These are phyloP conservation scores for Verticillium albo-atrum DNA, from an alignment of 2,329 filamentous ascomycete genomes.

Conservation along the genomic window DNA sequence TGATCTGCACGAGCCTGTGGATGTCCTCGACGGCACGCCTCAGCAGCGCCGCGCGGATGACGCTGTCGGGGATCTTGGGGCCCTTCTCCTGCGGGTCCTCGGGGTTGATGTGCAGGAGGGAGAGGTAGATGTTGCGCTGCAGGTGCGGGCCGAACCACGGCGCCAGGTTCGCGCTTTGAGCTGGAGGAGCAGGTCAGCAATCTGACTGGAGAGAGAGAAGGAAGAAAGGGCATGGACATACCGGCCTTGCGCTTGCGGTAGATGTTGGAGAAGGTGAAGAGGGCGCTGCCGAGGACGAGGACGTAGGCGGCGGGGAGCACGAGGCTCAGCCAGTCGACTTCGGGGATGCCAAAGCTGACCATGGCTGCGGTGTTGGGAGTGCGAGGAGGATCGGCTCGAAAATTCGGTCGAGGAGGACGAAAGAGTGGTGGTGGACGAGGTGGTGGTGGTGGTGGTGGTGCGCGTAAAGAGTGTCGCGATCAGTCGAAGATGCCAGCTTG, in stretches of 20 bases:
- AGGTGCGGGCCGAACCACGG: constrained; percentile 93
- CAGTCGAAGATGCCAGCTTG: neutral
- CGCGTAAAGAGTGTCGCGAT: neutral
- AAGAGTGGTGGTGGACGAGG: too few species aligned
- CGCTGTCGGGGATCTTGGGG: constrained; percentile 70
- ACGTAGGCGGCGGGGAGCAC: constrained; percentile 87
- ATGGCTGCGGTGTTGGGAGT: constrained; percentile 29
- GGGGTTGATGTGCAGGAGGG: constrained; percentile 75
- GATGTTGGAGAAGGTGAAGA: constrained; percentile 87
- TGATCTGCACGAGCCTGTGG: constrained; percentile 81
- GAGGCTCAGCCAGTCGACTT: constrained; percentile 73
- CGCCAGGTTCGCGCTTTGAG: constrained; percentile 76
- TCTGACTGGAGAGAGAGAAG: neutral
- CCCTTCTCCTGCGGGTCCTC: constrained; percentile 52
- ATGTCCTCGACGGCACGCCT: constrained; percentile 91
- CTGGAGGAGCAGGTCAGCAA: constrained; percentile 34
- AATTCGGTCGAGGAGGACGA: neutral
- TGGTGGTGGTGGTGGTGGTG: neutral
- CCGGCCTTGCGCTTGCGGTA: constrained; percentile 89
- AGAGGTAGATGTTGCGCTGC: constrained; percentile 91
- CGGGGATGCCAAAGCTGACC: constrained; percentile 41
- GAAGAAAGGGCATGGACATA: constrained; percentile 35
- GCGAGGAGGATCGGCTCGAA: neutral
- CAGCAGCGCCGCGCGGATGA: constrained; percentile 83
- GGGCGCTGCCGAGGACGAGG: constrained; percentile 76